These are phyloP conservation scores for Mucor indicus DNA, from an alignment of 371 early-diverging fungal genomes.

Conservation along the genomic window DNA sequence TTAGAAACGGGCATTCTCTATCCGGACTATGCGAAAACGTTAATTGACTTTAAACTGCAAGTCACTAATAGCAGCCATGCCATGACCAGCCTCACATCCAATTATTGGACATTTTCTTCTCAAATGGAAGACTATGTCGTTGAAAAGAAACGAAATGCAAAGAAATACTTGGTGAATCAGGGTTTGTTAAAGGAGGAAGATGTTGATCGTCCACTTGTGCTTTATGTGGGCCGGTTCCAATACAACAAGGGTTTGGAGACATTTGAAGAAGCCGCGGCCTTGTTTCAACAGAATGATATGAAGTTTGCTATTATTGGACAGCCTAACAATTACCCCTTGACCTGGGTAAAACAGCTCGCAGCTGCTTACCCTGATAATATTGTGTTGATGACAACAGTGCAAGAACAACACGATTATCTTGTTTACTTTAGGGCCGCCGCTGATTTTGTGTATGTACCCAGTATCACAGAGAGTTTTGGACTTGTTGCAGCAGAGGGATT, in stretches of 20 bases:
- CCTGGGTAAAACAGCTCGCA: conserved; percentile 38
- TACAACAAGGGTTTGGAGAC: conserved; percentile 60
- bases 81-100: not conserved
- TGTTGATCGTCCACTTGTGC: conserved; percentile 45
- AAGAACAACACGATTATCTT: conserved; percentile 50
- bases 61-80: not conserved
- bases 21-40: conserved; percentile 32
- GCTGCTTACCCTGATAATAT: conserved; percentile 43
- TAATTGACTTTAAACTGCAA: conserved; percentile 16
- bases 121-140: conserved; percentile 31
- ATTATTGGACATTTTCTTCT: conserved; percentile 19
- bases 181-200: conserved; percentile 41
- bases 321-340: conserved; percentile 54
- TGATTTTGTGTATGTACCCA: conserved; percentile 61
- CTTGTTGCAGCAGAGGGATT: conserved; percentile 64
- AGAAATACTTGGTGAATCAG: conserved; percentile 49
- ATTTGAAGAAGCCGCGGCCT: conserved; percentile 40
- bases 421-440: conserved; percentile 58
- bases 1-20: conserved; percentile 32
- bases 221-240: conserved; percentile 63
- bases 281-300: conserved; percentile 40
- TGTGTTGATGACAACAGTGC: conserved; percentile 36
- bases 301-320: conserved; percentile 62
- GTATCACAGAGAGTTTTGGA: conserved; percentile 60
- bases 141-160: conserved; percentile 51